Conservation (phyloP, 305 asterid species). For the Striga hermonthica region DNA sequence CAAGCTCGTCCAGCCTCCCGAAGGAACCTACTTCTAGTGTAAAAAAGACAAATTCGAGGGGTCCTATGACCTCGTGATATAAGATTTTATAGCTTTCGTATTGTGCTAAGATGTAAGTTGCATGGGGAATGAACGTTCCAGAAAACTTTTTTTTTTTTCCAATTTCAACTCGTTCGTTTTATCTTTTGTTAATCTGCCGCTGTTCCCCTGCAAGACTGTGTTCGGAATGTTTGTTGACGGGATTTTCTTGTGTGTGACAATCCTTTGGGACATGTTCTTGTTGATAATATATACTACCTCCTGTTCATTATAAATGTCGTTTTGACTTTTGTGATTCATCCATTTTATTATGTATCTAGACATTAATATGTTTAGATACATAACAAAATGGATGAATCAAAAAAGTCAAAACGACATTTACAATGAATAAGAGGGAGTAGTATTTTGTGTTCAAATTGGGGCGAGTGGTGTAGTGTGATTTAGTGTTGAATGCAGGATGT, state of each 20-base stretch:
- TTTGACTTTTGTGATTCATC: too few species aligned
- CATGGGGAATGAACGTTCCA: constrained; percentile 3
- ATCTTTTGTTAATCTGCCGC: background rate
- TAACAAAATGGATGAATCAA: too few species aligned
- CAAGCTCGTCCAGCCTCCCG: constrained; percentile 58
- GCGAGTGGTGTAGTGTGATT: background rate
- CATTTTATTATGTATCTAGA: too few species aligned
- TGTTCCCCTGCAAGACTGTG: constrained; percentile 15
- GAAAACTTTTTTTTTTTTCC: constrained; percentile 12
- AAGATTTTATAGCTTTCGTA: constrained; percentile 8
- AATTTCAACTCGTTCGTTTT: background rate
- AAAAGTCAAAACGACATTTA: too few species aligned
- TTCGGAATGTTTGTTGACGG: constrained; percentile 24
- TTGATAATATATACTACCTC: background rate
- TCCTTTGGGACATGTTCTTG: constrained; percentile 12
- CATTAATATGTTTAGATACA: too few species aligned
- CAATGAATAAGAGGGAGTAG: too few species aligned
- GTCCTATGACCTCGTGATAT: background rate
- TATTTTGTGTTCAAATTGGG: constrained; percentile 5
- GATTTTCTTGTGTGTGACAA: constrained; percentile 27
- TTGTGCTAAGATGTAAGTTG: constrained; percentile 24
- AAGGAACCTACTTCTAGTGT: constrained; percentile 53
- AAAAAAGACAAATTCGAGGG: background rate
- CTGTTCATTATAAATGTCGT: background rate
- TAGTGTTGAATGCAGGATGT: background rate